phyloP scores from a whole-genome alignment of 1,139 yeast genomes.

The Saccharomyces hybrid region DNA sequence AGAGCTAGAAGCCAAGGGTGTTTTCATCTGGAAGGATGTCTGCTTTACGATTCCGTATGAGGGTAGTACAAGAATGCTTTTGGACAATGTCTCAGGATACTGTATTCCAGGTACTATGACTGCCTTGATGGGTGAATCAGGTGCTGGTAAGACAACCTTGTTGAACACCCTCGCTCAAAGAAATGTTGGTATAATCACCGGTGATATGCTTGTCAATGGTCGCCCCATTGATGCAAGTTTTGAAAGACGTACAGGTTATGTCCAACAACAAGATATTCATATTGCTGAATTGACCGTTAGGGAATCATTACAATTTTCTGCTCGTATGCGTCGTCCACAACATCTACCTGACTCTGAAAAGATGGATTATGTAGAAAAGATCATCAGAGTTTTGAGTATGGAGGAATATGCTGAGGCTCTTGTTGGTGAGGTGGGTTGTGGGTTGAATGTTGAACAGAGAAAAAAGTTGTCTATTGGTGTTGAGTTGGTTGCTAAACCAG shows the following conservation, averaged over 20 bases:
- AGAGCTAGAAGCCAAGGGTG: conserved; percentile 22
- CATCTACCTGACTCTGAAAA: conserved; percentile 39
- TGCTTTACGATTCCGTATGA: conserved; percentile 34
- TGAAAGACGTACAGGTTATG: conserved; percentile 48
- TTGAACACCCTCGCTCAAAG: conserved; percentile 49
- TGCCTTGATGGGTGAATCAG: conserved; percentile 57
- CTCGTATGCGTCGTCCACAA: conserved; percentile 41
- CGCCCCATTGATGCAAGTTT: conserved; percentile 38
- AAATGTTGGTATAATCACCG: conserved; percentile 45
- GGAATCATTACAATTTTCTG: conserved; percentile 44
- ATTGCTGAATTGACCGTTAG: conserved; percentile 43
- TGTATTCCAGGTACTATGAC: conserved; percentile 48
- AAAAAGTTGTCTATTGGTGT: conserved; percentile 49
- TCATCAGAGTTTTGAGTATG: conserved; percentile 42
- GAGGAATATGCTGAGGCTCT: conserved; percentile 43
- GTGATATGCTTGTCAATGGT: conserved; percentile 50
- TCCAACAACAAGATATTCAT: conserved; percentile 51
- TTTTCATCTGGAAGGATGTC: conserved; percentile 40
- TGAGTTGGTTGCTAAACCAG: conserved; percentile 42
- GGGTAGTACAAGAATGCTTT: conserved; percentile 35
- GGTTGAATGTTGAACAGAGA: conserved; percentile 51
- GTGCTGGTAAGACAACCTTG: conserved; percentile 58
- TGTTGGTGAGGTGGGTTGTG: conserved; percentile 43
- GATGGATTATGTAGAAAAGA: conserved; percentile 41
- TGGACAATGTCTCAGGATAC: conserved; percentile 48